Evolutionary conservation across 176 grass and related monocot genomes (phyloP).

Genomic region (Dactylis glomerata): DNA sequence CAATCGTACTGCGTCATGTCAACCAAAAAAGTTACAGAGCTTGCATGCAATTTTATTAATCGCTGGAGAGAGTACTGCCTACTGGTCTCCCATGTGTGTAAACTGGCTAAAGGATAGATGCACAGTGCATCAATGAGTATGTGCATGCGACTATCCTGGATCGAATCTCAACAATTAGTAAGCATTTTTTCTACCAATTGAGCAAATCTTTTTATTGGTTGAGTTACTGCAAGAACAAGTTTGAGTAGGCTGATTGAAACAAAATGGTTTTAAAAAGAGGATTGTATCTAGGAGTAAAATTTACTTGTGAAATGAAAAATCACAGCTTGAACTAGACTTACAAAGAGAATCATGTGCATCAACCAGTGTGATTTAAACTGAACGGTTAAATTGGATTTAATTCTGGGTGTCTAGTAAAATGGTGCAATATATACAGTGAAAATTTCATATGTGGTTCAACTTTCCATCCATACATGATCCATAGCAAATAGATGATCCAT

Average conservation of each 20-base stretch:
- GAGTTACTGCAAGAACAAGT: neutral
- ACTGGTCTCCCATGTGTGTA: neutral
- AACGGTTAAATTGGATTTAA: neutral
- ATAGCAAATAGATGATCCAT: too few species aligned
- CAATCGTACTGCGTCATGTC: too few species aligned
- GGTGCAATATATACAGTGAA: neutral
- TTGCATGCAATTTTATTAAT: slow-evolving; percentile 35
- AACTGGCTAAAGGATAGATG: neutral
- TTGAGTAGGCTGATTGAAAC: neutral
- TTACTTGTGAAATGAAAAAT: neutral
- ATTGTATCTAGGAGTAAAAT: neutral
- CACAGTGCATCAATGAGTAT: neutral
- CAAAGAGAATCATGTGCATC: neutral
- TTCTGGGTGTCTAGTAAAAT: neutral
- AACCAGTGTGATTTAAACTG: neutral
- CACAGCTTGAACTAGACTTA: neutral
- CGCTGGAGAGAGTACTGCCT: neutral
- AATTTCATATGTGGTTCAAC: neutral
- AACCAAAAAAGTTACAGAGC: neutral
- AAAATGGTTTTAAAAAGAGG: neutral
- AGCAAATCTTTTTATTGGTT: neutral
- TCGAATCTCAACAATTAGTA: neutral
- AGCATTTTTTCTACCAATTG: neutral
- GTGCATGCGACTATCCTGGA: neutral
- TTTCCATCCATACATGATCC: too few species aligned